Evolutionary conservation across 1,284 basidiomycete genomes (phyloP), one percentile per base, ranked within the genome.

Genomic region (Melampsora larici-populina): DNA sequence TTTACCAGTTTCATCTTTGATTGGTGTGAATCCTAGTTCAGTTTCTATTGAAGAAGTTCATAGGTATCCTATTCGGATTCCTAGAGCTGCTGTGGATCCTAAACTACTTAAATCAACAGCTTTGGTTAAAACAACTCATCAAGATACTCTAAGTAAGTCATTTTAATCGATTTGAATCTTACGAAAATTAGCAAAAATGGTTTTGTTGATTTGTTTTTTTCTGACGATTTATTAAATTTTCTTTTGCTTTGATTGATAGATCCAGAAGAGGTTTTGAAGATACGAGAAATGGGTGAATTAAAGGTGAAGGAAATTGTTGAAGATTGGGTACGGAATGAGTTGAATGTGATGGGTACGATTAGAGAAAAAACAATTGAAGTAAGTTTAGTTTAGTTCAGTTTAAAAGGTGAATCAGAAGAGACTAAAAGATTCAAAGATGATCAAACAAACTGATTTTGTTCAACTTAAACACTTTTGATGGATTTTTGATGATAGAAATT

Each of bases 331-430:
- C 21, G 71, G 13, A 74, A 74, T 49, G 71, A 74, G n/a, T n/a
- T 74, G 0, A 74, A 74, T 55, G 71, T 74, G 13, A 74, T 74
- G 71, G 71, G 71, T 11, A 74, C 71, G 24, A 66, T 74, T 29
- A 31, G 71, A 6, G 71, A 74, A 55, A 49, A 74, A 31, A 74
- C 71, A 36, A 74, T 74, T 62, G 29, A 74, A 48, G 71, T 74
- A 55, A 8, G 29, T 11, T 11, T 36, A 4, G 36, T 36, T 36
- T 4, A n/a, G n/a, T n/a, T n/a, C n/a, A n/a, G n/a, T n/a, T n/a
- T n/a, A n/a, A n/a, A n/a, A n/a, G n/a, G n/a, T n/a, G n/a, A n/a
- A n/a, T n/a, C n/a, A n/a, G n/a, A n/a, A n/a, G n/a, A n/a, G n/a
- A n/a, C n/a, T n/a, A n/a, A n/a, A n/a, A n/a, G n/a, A n/a, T n/a